Evolutionary conservation across 192 early-diverging fungal species (phyloP).

Genomic region (Phlyctochytrium bullatum): DNA sequence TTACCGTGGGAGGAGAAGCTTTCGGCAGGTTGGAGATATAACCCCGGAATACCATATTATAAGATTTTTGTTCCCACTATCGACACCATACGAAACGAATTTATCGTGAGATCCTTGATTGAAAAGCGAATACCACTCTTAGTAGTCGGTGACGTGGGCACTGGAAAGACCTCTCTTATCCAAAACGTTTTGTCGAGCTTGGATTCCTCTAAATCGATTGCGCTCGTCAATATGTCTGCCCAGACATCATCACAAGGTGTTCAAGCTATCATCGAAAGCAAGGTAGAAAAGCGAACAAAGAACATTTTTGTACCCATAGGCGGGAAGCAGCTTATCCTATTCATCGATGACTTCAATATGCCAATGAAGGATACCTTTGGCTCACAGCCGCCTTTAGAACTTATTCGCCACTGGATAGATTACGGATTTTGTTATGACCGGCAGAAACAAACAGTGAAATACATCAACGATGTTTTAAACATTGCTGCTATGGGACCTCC

Average conservation of each 20-base stretch:
- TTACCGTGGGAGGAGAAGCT: conserved; percentile 59
- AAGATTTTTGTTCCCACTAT: conserved; percentile 66
- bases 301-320: conserved; percentile 59
- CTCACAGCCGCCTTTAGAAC: conserved; percentile 59
- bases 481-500: conserved; percentile 59
- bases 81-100: conserved; percentile 59
- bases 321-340: conserved; percentile 52
- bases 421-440: conserved; percentile 58
- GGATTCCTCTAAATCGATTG: conserved; percentile 34
- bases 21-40: conserved; percentile 47
- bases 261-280: conserved; percentile 54
- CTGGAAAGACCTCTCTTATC: conserved; percentile 57
- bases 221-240: conserved; percentile 57
- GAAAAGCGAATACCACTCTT: conserved; percentile 46
- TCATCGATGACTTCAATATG: conserved; percentile 66
- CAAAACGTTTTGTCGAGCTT: conserved; percentile 47
- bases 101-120: conserved; percentile 46
- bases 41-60: conserved; percentile 48
- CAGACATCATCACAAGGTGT: conserved; percentile 53
- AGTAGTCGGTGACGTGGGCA: conserved; percentile 56
- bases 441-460: conserved; percentile 53
- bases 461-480: conserved; percentile 52
- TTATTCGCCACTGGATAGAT: conserved; percentile 58
- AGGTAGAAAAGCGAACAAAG: conserved; percentile 58
- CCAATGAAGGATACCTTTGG: conserved; percentile 62